Base-by-base conservation (phyloP, 371 early-diverging fungal species). In the Rhizomucor miehei region DNA sequence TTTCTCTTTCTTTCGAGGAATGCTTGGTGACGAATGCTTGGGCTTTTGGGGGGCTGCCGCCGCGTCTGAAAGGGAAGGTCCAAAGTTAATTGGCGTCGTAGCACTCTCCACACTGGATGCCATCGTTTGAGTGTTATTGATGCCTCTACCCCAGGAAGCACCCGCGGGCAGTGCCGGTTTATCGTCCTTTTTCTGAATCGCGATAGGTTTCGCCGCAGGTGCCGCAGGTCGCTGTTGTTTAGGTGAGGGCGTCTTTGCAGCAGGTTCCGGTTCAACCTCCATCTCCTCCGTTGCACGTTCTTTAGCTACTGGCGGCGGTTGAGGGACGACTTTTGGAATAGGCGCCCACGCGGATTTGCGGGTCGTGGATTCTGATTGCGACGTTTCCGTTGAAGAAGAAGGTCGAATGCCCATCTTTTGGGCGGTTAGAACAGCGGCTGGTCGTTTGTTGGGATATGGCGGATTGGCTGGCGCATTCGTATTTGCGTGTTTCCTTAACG, bases 61-160 rank as follows among this genome's bases (percentile, higher is more conserved):
- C 4, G 74, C 74, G 54, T 71, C 74, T 0, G 74, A 69, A 39
- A 73, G 52, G n/a, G 77, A 77, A 6, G 74, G 74, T 6, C 74
- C 77, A 49, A 73, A 73, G 34, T 71, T 65, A 11, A 56, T 66
- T 41, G 78, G 80, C 5, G 73, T 71, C 1, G 54, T 24, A n/a
- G 35, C 37, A 44, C 52, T 75, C 8, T 65, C 66, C 6, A 63
- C 54, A 2, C 53, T 64, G 11, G 69, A 62, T 0, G 74, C 57
- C 5, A 46, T 48, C 50, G 14, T 48, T 19, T 37, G 52, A 2
- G 11, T 29, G 34, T 59, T 63, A 29, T 62, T 66, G 20, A 60
- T 57, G 17, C 71, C 65, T 43, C 72, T 80, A 9, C 80, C 86
- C 86, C 86, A 86, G 0, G 86, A 82, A 0, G 82, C 86, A 14